Evolutionary conservation across 179 eudicot species (phyloP), one percentile per base, ranked within the genome.

Genomic region (Carnegiea gigantea): DNA sequence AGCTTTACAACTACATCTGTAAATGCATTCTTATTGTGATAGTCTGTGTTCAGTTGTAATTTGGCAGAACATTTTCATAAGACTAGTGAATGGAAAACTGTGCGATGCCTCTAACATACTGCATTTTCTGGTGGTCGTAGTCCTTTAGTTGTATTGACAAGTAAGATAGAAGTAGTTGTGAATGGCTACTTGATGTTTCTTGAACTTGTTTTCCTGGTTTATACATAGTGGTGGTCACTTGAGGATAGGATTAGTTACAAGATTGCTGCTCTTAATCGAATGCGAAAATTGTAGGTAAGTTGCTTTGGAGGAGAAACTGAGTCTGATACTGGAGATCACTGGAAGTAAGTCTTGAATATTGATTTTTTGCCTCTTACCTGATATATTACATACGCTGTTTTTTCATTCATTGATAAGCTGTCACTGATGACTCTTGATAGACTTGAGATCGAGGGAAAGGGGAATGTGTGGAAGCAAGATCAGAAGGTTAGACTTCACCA

Each of bases 311-410:
- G 90, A 77, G 98, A 94, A 62, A 78, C 80, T 44, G 80, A 91
- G 38, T 93, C 99, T 70, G 99, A 97, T 82, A 93, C 98, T 46
- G 99, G 99, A 30, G 99, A 97, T 85, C 80, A 91, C 77, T 97
- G 99, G 99, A 93, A 93, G 99, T 97, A 64, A 90, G 92, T 57
- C 71, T 80, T 20, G 11, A 59, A 62, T 11, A 21, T 33, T 18
- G 26, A 36, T 38, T 43, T 73, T 75, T 36, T 36, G 43, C 46
- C 23, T 28, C n/a, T 28, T 14, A 43, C 14, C 53, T 33, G 46
- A 23, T 74, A 12, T 67, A 54, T 36, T 36, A 64, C 6, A 38
- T 14, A 23, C 18, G 46, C 51, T 24, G 53, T 40, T 33, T 40
- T 49, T 70, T 51, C 30, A 43, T 64, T 80, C 77, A 14, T 53